Percentiles rank a stretch among this genome's conserved stretches.
phyloP scores from a whole-genome alignment of 2,329 filamentous ascomycete species.

The Diaporthe batatas region DNA sequence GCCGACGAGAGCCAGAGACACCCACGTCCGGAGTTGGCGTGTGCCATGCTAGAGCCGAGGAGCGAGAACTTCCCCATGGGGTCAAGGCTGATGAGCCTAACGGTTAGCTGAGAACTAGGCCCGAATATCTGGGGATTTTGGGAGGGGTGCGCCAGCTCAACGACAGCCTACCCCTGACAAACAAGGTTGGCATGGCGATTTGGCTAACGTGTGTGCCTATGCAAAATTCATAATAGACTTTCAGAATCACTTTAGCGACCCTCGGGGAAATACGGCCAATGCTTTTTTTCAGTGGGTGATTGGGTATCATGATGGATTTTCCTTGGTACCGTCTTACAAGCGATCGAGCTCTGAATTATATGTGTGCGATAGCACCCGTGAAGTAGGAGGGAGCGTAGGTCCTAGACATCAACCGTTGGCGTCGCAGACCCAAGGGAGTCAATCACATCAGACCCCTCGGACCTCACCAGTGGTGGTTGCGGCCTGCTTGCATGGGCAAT shows the following conservation, averaged over 20 bases:
- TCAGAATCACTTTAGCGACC: no score
- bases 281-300: neutral
- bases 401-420: neutral
- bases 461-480: no score
- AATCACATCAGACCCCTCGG: no score
- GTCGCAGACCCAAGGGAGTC: no score
- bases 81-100: conserved; percentile 24
- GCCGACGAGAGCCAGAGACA: conserved; percentile 8
- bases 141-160: neutral
- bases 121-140: neutral
- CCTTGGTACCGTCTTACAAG: neutral
- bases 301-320: neutral
- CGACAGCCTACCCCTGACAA: conserved; percentile 3
- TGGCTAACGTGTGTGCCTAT: neutral
- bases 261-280: neutral
- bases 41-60: conserved; percentile 12
- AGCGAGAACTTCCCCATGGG: conserved; percentile 34
- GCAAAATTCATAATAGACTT: neutral
- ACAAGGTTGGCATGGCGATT: conserved; percentile 6
- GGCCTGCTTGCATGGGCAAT: no score
- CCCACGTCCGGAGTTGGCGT: conserved; percentile 3
- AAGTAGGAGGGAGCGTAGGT: neutral
- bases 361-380: neutral
- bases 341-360: neutral
- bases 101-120: conserved; percentile 26